Evolutionary conservation across 495 filamentous ascomycete genomes (phyloP).

Genomic region (Lasiosphaeria miniovina): DNA sequence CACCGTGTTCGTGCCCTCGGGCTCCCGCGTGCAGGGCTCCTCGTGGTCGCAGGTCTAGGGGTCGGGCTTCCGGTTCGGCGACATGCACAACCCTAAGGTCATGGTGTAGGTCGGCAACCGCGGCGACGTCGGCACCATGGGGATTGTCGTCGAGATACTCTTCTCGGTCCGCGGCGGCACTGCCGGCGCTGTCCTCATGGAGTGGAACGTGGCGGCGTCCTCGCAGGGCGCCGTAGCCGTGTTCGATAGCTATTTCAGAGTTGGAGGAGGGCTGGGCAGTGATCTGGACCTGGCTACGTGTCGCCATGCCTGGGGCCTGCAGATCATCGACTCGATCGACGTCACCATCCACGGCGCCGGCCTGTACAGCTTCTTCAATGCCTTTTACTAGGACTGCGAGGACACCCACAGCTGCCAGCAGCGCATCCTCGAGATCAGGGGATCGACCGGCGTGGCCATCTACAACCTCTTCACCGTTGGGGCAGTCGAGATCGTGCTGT

Average conservation of each 20-base stretch:
- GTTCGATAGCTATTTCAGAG: constrained; percentile 31
- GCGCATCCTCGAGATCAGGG: constrained; percentile 25
- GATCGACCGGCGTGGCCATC: constrained; percentile 21
- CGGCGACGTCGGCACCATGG: constrained; percentile 47
- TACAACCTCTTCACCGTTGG: constrained; percentile 28
- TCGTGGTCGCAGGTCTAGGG: constrained; percentile 30
- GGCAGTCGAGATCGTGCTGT: constrained; percentile 9
- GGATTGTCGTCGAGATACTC: constrained; percentile 49
- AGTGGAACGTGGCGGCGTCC: constrained; percentile 30
- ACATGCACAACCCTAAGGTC: constrained; percentile 40
- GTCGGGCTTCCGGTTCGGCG: constrained; percentile 40
- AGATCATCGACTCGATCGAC: constrained; percentile 43
- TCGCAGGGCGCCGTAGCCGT: constrained; percentile 22
- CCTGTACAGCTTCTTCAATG: constrained; percentile 60
- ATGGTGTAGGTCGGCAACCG: constrained; percentile 51
- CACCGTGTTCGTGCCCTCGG: constrained; percentile 44
- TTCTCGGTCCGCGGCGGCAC: constrained; percentile 26
- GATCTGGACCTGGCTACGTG: constrained; percentile 54
- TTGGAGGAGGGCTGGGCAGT: constrained; percentile 61
- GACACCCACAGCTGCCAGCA: constrained; percentile 38
- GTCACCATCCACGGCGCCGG: constrained; percentile 53
- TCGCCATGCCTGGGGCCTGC: constrained; percentile 51
- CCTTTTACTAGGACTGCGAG: constrained; percentile 44
- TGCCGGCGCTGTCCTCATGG: constrained; percentile 33
- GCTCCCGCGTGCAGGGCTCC: constrained; percentile 35